Base-by-base conservation (phyloP, 768 basidiomycete genomes). In the Macrolepiota dolichaula region DNA sequence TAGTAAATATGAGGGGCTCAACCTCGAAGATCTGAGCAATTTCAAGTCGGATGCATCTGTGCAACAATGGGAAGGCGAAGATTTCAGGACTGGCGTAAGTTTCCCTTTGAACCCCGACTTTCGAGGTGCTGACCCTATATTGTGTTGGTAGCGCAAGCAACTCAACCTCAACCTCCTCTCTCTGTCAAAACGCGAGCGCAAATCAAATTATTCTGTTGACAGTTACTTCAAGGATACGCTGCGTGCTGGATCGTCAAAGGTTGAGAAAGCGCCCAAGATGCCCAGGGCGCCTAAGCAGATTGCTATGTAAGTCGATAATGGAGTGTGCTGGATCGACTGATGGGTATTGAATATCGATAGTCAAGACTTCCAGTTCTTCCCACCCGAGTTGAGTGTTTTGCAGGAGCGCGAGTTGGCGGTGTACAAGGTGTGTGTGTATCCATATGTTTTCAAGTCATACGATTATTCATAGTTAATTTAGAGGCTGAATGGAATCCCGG, bases 281-380 rank as follows among this genome's bases (percentile, higher is more conserved):
- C 88, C 93, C 2, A 81, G 92, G 17, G 90, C 92, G 3, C 95
- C 94, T 4, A 96, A 96, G 71, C 94, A 95, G 73, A 83, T 94
- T 59, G 77, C 83, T 9, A 85, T 93, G 93, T 93, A 57, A 62
- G 90, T 79, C 47, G 24, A 10, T 49, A 38, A 7, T 62, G 12
- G 57, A 40, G 62, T 46, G 36, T 7, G 47, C 22, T 10, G 19
- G n/a, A 7, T 47, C 66, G 38, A 55, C 38, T 57, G 29, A 59
- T 19, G 40, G 22, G 13, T 17, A 13, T 46, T 50, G 19, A 58
- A 25, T 3, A 6, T 44, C 9, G 7, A 19, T 67, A 95, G 92
- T 64, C 90, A 95, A 74, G 96, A 97, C 72, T 96, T 94, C 81
- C 96, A 99, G 69, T 98, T 99, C 81, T 98, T 92, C 77, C 91